phyloP scores from a whole-genome alignment of 1,139 yeast genomes.

The Saccharomycopsis hybrid region DNA sequence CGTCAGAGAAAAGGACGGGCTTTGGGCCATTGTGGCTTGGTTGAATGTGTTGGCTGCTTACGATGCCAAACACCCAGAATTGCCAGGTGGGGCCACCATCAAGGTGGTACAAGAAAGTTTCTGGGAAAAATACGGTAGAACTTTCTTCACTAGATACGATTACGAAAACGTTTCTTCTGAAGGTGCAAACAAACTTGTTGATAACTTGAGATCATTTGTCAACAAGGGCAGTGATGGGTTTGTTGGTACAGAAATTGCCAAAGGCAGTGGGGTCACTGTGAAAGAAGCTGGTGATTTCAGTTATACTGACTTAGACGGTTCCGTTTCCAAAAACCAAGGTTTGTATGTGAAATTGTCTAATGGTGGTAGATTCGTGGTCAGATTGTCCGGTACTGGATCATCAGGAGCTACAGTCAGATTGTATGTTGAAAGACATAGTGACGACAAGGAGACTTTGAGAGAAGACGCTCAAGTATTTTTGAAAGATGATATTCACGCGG shows the following conservation, averaged over 20 bases:
- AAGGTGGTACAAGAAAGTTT: slow-evolving; percentile 75
- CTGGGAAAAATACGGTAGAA: slow-evolving; percentile 93
- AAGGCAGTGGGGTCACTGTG: slow-evolving; percentile 39
- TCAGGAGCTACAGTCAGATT: slow-evolving; percentile 96
- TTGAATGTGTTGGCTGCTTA: slow-evolving; percentile 85
- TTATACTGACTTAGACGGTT: slow-evolving; percentile 92
- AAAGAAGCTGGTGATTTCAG: slow-evolving; percentile 81
- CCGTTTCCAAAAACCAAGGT: slow-evolving; percentile 89
- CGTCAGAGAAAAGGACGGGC: slow-evolving; percentile 94
- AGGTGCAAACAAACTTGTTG: slow-evolving; percentile 69
- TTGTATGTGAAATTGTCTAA: slow-evolving; percentile 72
- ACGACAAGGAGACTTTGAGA: slow-evolving; percentile 46
- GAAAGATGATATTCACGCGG: slow-evolving; percentile 51
- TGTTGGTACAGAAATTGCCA: slow-evolving; percentile 42
- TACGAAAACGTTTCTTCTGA: slow-evolving; percentile 76
- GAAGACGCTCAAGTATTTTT: slow-evolving; percentile 66
- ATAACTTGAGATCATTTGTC: slow-evolving; percentile 43
- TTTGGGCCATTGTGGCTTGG: slow-evolving; percentile 99
- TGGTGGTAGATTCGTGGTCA: slow-evolving; percentile 82
- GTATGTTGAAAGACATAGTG: slow-evolving; percentile 78
- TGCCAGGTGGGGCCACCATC: slow-evolving; percentile 58
- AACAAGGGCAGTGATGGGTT: slow-evolving; percentile 36
- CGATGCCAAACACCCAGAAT: slow-evolving; percentile 47
- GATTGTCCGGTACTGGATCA: slow-evolving; percentile 97
- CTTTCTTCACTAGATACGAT: slow-evolving; percentile 96